Evolutionary conservation across 2,329 filamentous ascomycete species (phyloP).

Genomic region (Colletotrichum sp.): DNA sequence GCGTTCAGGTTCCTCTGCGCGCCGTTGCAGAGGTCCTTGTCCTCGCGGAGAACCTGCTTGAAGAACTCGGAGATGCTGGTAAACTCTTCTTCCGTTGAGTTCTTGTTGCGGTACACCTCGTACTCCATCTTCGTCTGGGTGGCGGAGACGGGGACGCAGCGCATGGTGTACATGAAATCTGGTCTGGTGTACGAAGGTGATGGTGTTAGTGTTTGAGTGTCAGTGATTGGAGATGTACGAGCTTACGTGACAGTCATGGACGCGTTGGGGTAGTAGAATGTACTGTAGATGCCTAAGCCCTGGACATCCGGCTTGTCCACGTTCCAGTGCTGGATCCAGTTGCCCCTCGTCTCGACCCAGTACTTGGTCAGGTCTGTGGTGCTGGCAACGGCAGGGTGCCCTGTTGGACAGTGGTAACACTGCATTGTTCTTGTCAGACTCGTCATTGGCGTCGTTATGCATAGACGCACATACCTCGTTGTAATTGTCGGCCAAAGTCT

Average conservation of each 20-base stretch:
- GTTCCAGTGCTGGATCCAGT: slow-evolving; percentile 40
- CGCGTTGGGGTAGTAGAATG: background rate
- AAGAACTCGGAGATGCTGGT: slow-evolving; percentile 50
- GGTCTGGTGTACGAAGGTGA: accelerated
- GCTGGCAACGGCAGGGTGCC: slow-evolving; percentile 48
- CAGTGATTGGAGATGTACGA: background rate
- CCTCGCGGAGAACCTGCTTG: slow-evolving; percentile 55
- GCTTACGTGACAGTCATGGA: background rate
- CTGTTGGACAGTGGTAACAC: slow-evolving; percentile 33
- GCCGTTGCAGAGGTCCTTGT: slow-evolving; percentile 53
- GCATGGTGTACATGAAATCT: slow-evolving; percentile 56
- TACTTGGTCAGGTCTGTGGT: slow-evolving; percentile 50
- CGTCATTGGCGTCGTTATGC: accelerated
- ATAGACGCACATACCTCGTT: background rate
- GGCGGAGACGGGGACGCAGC: slow-evolving; percentile 49
- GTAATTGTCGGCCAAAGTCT: background rate
- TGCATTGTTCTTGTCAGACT: background rate
- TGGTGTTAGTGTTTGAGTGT: accelerated
- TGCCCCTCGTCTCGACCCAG: slow-evolving; percentile 35
- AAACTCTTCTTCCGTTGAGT: slow-evolving; percentile 51
- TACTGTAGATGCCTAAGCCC: slow-evolving; percentile 37
- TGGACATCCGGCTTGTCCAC: slow-evolving; percentile 37
- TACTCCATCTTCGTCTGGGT: slow-evolving; percentile 50
- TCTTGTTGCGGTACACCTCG: slow-evolving; percentile 55
- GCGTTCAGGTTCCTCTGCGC: slow-evolving; percentile 55